Evolutionary conservation across 345 rosid species (phyloP).

Genomic region (Acer saccharum): DNA sequence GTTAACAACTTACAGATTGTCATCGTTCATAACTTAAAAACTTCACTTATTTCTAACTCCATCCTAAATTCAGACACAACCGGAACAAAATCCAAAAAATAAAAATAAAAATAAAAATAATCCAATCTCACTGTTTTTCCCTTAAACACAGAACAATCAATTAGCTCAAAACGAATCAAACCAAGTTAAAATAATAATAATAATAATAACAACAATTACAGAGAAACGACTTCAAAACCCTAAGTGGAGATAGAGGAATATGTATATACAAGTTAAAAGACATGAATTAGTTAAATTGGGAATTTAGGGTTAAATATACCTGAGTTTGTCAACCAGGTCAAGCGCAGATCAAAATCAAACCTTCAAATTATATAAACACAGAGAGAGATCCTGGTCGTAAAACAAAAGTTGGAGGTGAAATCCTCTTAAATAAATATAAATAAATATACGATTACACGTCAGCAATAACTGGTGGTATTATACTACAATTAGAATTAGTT

Average conservation of each 20-base stretch:
- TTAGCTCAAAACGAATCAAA: not conserved
- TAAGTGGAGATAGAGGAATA: constrained; percentile 2
- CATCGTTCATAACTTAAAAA: not conserved
- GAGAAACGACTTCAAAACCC: constrained; percentile 32
- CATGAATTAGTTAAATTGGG: constrained; percentile 18
- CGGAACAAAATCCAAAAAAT: not conserved
- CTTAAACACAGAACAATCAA: not conserved
- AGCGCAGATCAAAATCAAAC: constrained; percentile 25
- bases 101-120: not conserved
- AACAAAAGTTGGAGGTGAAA: constrained; percentile 21
- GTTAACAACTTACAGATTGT: not conserved
- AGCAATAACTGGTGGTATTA: not conserved
- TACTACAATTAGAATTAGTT: no score
- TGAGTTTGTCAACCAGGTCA: constrained; percentile 25
- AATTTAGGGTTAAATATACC: constrained; percentile 25
- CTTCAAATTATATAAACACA: not conserved
- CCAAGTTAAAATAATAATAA: not conserved
- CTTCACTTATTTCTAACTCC: not conserved
- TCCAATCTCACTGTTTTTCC: not conserved
- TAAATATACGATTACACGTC: not conserved
- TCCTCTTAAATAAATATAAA: no score
- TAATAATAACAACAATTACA: not conserved
- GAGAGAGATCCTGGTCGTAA: not conserved
- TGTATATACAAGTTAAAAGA: constrained; percentile 16
- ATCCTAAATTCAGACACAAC: not conserved